phyloP scores from a whole-genome alignment of 2,329 filamentous ascomycete species.

The Fusarium tuaranense region DNA sequence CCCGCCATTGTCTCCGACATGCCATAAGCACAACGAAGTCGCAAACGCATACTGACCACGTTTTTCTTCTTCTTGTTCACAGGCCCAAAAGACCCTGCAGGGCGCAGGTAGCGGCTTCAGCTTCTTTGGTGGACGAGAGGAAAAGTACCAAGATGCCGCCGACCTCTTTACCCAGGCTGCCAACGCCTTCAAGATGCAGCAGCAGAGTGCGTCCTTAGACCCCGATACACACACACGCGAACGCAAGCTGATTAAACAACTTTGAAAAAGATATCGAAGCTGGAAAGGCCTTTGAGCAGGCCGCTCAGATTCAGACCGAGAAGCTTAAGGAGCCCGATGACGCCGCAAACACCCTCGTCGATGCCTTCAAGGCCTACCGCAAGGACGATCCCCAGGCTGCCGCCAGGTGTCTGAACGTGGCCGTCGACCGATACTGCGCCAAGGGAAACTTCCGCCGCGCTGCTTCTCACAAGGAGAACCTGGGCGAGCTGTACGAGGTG shows the following conservation, averaged over 20 bases:
- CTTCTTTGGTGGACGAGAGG: slow-evolving; percentile 86
- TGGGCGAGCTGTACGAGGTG: slow-evolving; percentile 87
- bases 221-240: slow-evolving; percentile 1
- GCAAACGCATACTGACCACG: neutral
- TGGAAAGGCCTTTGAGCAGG: slow-evolving; percentile 86
- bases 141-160: slow-evolving; percentile 91
- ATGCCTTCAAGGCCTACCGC: slow-evolving; percentile 95
- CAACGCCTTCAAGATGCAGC: slow-evolving; percentile 91
- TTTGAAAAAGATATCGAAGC: slow-evolving; percentile 78
- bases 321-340: slow-evolving; percentile 93
- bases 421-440: slow-evolving; percentile 86
- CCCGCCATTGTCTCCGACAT: slow-evolving; percentile 29
- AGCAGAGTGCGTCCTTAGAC: slow-evolving; percentile 72
- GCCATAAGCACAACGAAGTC: slow-evolving; percentile 3
- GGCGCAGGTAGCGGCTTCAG: slow-evolving; percentile 85
- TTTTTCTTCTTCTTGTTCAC: slow-evolving; percentile 18
- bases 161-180: slow-evolving; percentile 90
- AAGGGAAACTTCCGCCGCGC: slow-evolving; percentile 93
- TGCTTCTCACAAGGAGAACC: slow-evolving; percentile 88
- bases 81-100: slow-evolving; percentile 89
- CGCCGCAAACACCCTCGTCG: slow-evolving; percentile 86
- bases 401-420: slow-evolving; percentile 80
- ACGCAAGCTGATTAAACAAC: slow-evolving; percentile 14
- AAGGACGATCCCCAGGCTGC: slow-evolving; percentile 88
- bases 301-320: slow-evolving; percentile 81